Conservation (phyloP, 139 green algal species). For the Micractinium conductrix region DNA sequence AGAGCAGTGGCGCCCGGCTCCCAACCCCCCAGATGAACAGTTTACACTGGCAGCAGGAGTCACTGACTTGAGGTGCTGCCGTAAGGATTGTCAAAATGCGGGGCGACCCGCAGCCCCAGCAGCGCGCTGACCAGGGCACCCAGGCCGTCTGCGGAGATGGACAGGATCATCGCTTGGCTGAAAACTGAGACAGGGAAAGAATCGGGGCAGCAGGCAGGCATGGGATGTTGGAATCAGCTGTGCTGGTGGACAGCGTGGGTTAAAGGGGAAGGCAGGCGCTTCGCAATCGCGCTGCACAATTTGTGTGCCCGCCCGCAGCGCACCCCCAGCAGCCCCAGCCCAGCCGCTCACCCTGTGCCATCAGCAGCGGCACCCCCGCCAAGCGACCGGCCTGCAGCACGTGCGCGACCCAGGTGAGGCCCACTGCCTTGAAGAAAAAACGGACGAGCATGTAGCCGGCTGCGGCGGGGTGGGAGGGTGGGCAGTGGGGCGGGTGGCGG, state of each 20-base stretch:
- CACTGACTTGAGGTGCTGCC: neutral
- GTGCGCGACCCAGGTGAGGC: neutral
- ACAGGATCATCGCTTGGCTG: neutral
- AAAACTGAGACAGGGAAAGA: neutral
- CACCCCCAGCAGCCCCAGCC: neutral
- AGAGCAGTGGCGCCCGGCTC: neutral
- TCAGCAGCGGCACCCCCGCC: neutral
- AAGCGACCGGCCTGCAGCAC: neutral
- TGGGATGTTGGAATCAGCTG: too few species aligned
- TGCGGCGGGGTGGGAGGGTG: neutral
- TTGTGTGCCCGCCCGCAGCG: too few species aligned
- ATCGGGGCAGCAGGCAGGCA: too few species aligned
- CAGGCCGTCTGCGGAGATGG: neutral
- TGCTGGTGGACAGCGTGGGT: too few species aligned
- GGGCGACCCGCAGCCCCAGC: neutral
- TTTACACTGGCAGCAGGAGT: too few species aligned
- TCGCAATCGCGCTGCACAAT: too few species aligned
- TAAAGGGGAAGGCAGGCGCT: too few species aligned
- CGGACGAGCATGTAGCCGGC: neutral
- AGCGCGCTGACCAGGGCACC: neutral
- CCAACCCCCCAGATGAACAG: too few species aligned
- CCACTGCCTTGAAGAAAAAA: neutral
- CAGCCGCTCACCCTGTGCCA: neutral
- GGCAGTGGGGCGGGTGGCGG: neutral
- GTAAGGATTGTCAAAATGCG: neutral